A percentile compares a stretch with the other conserved stretches of the same genome.
phyloP scores from a whole-genome alignment of 1,284 basidiomycete species.

The Rhizoctonia solani region DNA sequence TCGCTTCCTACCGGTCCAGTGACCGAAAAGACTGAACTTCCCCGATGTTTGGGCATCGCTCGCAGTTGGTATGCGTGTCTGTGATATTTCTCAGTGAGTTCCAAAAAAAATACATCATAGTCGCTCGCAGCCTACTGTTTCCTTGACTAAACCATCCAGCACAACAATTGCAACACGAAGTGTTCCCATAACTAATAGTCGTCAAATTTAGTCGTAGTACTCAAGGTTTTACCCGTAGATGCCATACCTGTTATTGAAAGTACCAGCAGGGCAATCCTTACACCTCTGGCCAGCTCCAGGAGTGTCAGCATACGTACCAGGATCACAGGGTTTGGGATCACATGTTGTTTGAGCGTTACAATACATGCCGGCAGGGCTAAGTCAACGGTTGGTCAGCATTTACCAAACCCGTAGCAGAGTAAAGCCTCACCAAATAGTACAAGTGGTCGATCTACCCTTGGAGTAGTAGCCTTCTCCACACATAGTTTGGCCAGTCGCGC shows the following conservation, averaged over 20 bases:
- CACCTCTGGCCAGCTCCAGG: not conserved
- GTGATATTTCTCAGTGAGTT: not conserved
- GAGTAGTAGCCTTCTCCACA: not conserved
- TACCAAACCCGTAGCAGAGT: not conserved
- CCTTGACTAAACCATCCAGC: conserved; percentile 1
- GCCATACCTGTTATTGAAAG: conserved; percentile 6
- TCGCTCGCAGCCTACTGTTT: not conserved
- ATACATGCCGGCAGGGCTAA: not conserved
- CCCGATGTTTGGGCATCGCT: not conserved
- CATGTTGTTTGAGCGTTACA: not conserved
- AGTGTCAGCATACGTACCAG: not conserved
- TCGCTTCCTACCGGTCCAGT: not conserved
- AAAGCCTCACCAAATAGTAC: not conserved
- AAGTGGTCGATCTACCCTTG: not conserved
- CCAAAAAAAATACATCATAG: no score
- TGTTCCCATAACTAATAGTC: conserved; percentile 7
- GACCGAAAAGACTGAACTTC: not conserved
- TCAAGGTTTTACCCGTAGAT: not conserved
- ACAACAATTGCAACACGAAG: conserved; percentile 2
- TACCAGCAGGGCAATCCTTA: not conserved
- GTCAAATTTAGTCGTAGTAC: not conserved
- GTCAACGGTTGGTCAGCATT: not conserved
- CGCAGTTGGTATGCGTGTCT: conserved; percentile 7
- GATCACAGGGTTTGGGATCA: not conserved
- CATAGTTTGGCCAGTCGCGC: not conserved